phyloP scores from a whole-genome alignment of 1,139 yeast species.

The Pichia sp. region DNA sequence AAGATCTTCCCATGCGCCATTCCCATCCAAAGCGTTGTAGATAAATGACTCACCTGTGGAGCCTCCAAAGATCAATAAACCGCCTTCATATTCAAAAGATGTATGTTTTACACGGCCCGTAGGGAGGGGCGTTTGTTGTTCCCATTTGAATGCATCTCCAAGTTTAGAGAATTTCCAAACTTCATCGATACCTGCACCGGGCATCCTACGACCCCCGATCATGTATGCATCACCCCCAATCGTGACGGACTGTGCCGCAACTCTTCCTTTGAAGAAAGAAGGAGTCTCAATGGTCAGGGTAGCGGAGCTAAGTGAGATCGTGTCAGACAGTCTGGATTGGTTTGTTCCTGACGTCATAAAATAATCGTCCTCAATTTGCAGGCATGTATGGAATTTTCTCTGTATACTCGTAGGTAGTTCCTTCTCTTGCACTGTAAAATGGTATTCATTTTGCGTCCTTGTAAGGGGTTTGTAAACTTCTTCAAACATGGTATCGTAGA shows the following conservation, averaged over 20 bases:
- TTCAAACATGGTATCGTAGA: conserved; percentile 3
- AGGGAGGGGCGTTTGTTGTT: conserved; percentile 32
- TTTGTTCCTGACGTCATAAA: conserved; percentile 50
- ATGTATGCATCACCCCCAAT: conserved; percentile 30
- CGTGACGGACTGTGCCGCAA: conserved; percentile 51
- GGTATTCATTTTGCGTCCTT: neutral
- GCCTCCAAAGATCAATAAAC: conserved; percentile 53
- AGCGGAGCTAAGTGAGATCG: conserved; percentile 16
- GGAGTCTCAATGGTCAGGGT: conserved; percentile 2
- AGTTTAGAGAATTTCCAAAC: conserved; percentile 28
- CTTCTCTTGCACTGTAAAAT: conserved; percentile 3
- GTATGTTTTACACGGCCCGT: conserved; percentile 49
- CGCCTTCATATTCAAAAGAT: conserved; percentile 30
- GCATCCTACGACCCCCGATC: conserved; percentile 68
- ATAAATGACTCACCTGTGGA: conserved; percentile 13
- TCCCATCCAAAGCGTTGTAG: conserved; percentile 4
- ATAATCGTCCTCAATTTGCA: conserved; percentile 34
- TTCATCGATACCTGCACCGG: conserved; percentile 40
- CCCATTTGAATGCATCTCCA: conserved; percentile 29
- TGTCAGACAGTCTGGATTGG: conserved; percentile 35
- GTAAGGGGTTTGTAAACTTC: conserved; percentile 3
- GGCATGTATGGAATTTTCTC: conserved; percentile 12
- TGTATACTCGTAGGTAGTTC: conserved; percentile 2
- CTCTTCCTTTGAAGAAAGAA: conserved; percentile 34
- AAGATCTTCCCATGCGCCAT: conserved; percentile 10